These are phyloP conservation scores for Pouteria campechiana DNA, from an alignment of 179 eudicot species.

Conservation along the genomic window DNA sequence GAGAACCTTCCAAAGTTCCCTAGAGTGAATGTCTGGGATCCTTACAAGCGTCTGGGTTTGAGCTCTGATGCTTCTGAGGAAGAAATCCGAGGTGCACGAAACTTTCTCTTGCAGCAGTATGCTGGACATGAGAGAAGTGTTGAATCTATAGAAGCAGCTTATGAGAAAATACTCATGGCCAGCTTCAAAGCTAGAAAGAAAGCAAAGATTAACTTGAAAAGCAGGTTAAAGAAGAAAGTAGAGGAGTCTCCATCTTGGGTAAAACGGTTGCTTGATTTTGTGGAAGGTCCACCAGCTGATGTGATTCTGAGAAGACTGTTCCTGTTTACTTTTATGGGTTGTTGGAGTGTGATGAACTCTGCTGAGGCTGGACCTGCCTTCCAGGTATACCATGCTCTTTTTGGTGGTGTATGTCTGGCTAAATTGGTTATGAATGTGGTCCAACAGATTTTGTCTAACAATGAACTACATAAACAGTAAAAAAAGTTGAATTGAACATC, in stretches of 20 bases:
- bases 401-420: too few relatives aligned
- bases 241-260: conserved; percentile 98
- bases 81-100: conserved; percentile 87
- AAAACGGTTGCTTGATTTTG: conserved; percentile 65
- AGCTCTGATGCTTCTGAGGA: conserved; percentile 83
- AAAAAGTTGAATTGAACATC: too few relatives aligned
- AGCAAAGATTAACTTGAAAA: conserved; percentile 80
- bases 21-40: conserved; percentile 71
- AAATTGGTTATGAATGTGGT: too few relatives aligned
- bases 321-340: conserved; percentile 72
- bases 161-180: conserved; percentile 78
- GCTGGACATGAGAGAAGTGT: conserved; percentile 75
- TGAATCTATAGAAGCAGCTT: conserved; percentile 90
- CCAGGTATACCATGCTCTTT: conserved; percentile 34
- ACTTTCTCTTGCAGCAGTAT: conserved; percentile 74
- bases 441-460: too few relatives aligned
- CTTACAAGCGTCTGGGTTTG: conserved; percentile 91
- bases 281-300: conserved; percentile 73
- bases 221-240: conserved; percentile 76
- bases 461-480: too few relatives aligned
- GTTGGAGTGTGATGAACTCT: conserved; percentile 90
- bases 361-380: conserved; percentile 97
- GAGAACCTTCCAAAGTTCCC: conserved; percentile 58
- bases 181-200: conserved; percentile 70
- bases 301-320: conserved; percentile 79